Conservation (phyloP, 2,329 filamentous ascomycete genomes). For the Allantophomopsis cytisporea region DNA sequence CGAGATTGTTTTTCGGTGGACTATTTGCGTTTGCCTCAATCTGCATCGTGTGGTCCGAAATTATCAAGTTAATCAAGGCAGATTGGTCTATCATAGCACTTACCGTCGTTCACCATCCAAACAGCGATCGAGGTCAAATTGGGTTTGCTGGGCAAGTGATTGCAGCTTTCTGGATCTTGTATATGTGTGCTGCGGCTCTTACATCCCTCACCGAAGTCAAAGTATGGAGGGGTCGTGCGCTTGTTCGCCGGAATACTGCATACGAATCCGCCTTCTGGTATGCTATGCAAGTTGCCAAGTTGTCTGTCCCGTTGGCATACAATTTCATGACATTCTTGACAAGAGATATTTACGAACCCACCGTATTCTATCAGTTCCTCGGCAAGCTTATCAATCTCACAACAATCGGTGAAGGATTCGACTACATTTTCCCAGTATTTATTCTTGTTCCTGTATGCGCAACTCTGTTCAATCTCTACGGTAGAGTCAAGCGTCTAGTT, state of each 20-base stretch:
- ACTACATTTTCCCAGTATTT: constrained; percentile 77
- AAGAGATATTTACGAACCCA: constrained; percentile 55
- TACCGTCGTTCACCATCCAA: constrained; percentile 42
- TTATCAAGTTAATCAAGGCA: constrained; percentile 71
- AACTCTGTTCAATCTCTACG: constrained; percentile 81
- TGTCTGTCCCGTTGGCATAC: constrained; percentile 86
- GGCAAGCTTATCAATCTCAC: constrained; percentile 76
- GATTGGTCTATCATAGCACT: constrained; percentile 58
- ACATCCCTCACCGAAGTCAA: constrained; percentile 84
- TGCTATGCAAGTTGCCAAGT: constrained; percentile 77
- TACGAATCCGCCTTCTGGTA: constrained; percentile 95
- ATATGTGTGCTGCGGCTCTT: constrained; percentile 88
- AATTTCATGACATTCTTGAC: constrained; percentile 92
- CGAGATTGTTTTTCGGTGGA: constrained; percentile 49
- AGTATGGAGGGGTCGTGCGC: constrained; percentile 90
- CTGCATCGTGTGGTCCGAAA: constrained; percentile 85
- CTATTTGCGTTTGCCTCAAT: constrained; percentile 63
- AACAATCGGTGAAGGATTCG: constrained; percentile 69
- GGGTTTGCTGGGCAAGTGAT: constrained; percentile 79
- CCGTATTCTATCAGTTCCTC: constrained; percentile 78
- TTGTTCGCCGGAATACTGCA: constrained; percentile 84
- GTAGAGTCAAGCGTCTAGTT: constrained; percentile 56
- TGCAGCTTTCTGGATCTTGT: constrained; percentile 78
- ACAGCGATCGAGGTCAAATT: constrained; percentile 57
- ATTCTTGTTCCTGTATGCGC: constrained; percentile 77